phyloP scores from a whole-genome alignment of 345 rosid species.

The Dipteronia dyeriana region DNA sequence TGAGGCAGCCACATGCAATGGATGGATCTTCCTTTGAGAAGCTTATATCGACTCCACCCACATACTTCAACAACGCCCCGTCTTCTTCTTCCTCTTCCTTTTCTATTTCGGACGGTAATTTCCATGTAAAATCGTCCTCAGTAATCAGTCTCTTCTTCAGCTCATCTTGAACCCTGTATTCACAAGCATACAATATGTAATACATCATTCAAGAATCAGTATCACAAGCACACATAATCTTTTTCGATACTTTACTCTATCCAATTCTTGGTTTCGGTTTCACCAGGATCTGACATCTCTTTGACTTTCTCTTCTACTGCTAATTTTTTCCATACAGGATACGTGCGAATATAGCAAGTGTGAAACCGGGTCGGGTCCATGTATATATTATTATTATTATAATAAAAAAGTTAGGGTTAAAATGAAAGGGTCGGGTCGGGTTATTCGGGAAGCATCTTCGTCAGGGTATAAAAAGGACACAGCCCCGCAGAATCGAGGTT shows the following conservation, averaged over 20 bases:
- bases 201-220: background rate
- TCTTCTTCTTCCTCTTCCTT: slow-evolving; percentile 29
- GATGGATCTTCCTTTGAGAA: slow-evolving; percentile 69
- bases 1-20: slow-evolving; percentile 70
- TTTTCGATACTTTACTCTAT: background rate
- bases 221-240: background rate
- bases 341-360: too few species aligned
- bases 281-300: background rate
- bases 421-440: slow-evolving; percentile 6
- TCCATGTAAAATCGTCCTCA: slow-evolving; percentile 74
- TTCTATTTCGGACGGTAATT: slow-evolving; percentile 22
- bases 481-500: background rate
- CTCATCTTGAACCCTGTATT: slow-evolving; percentile 54
- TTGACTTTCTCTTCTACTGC: background rate
- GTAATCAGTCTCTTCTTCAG: slow-evolving; percentile 61
- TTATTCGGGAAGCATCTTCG: slow-evolving; percentile 20
- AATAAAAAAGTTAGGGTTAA: background rate
- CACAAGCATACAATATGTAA: background rate
- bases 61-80: slow-evolving; percentile 50
- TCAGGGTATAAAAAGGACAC: background rate
- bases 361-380: background rate
- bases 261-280: background rate
- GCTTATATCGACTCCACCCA: slow-evolving; percentile 95
- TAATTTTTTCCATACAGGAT: background rate
- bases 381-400: background rate